Base-by-base conservation (phyloP, 2,329 filamentous ascomycete genomes). In the Mycocentrospora acerina region DNA sequence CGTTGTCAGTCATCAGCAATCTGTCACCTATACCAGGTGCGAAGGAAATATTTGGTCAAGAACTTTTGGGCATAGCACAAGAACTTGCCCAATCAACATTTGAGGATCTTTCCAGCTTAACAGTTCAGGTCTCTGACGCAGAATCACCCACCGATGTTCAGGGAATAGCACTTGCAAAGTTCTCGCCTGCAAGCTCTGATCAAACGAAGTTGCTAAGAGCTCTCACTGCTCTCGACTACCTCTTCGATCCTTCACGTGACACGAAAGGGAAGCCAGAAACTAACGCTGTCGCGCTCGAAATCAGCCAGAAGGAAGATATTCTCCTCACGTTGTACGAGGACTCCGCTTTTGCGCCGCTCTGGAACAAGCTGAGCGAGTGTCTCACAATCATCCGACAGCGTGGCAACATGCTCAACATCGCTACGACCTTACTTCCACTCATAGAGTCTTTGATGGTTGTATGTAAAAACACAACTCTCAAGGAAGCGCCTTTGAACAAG, bases 371-470 rank as follows among this genome's bases (percentile, higher is more conserved):
- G 31, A 95, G 93, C 64, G 83, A 86, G 25, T 97, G 91, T 63
- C 76, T 98, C 37, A 83, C 81, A 40, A 86, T 88, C 7, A 96
- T 98, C 54, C 86, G 89, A 35, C 82, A 94, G 67, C 87, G 90
- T 40, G 90, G 95, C 64, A 94, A 89, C 63, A 93, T 97, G 84
- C 82, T 97, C 60, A 96, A 95, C 59, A 90, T 98, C 40, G 94
- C 93, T 19, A 97, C 91, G 1, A 97, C 97, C 48, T 78, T 98
- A 17, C 75, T 97, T 24, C 93, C 93, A 19, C 75, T 98, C 19
- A 96, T 98, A 45, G 93, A 98, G 68, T 89, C 90, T 5, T 76
- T 98, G 46, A 98, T 98, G 93, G 93, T 98, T 36, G 90, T 98
- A 18, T 98, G 94, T 79, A 98, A 97, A 75, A 97, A 97, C 67